Evolutionary conservation across 805 yeast species (phyloP).

Genomic region (Kregervanrija pseudodelftensis): DNA sequence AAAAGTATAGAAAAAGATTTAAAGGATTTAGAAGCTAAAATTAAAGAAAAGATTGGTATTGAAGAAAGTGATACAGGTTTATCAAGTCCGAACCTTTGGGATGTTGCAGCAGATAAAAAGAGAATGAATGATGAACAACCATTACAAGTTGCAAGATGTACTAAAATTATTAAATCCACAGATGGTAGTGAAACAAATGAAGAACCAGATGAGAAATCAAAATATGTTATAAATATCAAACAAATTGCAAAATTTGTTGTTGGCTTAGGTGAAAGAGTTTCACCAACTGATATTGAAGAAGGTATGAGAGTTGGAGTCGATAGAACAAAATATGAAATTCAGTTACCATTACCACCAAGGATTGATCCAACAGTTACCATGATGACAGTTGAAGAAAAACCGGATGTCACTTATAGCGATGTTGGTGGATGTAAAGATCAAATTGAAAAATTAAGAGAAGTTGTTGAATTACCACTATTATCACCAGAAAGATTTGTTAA

Average conservation of each 20-base stretch:
- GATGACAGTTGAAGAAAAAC: slow-evolving; percentile 99
- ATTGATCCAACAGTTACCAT: slow-evolving; percentile 97
- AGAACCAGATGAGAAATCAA: slow-evolving; percentile 64
- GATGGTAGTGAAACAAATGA: slow-evolving; percentile 27
- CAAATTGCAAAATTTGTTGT: slow-evolving; percentile 98
- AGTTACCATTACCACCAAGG: slow-evolving; percentile 94
- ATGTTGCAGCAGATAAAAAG: slow-evolving; percentile 91
- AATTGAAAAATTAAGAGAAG: slow-evolving; percentile 92
- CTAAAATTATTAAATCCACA: slow-evolving; percentile 78
- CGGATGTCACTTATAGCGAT: slow-evolving; percentile 96
- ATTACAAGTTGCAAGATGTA: slow-evolving; percentile 96
- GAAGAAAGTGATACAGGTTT: slow-evolving; percentile 97
- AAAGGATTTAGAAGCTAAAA: slow-evolving; percentile 73
- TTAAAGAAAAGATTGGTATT: slow-evolving; percentile 90
- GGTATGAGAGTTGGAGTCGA: slow-evolving; percentile 99
- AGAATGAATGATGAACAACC: slow-evolving; percentile 92
- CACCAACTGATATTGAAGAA: slow-evolving; percentile 98
- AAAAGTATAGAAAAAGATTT: slow-evolving; percentile 84
- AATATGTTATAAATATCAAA: slow-evolving; percentile 92
- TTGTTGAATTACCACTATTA: slow-evolving; percentile 86
- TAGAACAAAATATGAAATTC: slow-evolving; percentile 93
- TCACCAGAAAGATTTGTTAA: slow-evolving; percentile 97
- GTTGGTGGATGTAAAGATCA: slow-evolving; percentile 99
- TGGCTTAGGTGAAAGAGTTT: slow-evolving; percentile 90
- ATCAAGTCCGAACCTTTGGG: slow-evolving; percentile 96